phyloP scores from a whole-genome alignment of 257 asterid species.

The Thymus mandschuricus region DNA sequence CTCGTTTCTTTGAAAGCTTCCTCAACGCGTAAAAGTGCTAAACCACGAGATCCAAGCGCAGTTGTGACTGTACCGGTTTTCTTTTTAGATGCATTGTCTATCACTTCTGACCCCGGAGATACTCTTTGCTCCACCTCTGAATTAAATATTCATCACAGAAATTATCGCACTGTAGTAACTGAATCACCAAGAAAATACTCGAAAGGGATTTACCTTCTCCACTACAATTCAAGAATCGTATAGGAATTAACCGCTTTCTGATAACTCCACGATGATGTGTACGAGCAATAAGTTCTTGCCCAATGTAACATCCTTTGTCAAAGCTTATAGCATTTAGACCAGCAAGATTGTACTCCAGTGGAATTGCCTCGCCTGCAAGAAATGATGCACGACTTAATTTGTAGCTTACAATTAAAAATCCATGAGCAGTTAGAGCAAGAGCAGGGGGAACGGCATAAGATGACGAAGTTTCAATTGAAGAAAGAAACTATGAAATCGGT shows the following conservation, averaged over 20 bases:
- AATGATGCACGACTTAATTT: not conserved
- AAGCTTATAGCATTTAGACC: slow-evolving; percentile 89
- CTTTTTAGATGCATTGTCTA: slow-evolving; percentile 52
- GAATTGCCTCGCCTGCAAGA: slow-evolving; percentile 78
- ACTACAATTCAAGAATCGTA: slow-evolving; percentile 52
- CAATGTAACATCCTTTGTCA: slow-evolving; percentile 90
- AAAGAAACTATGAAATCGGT: not conserved
- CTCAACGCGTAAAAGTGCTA: slow-evolving; percentile 70
- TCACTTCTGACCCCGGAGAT: slow-evolving; percentile 64
- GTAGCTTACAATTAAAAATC: not conserved
- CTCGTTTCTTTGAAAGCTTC: slow-evolving; percentile 56
- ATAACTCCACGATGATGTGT: slow-evolving; percentile 89
- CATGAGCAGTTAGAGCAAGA: not conserved
- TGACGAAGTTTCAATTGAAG: not conserved
- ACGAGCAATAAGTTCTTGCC: slow-evolving; percentile 93
- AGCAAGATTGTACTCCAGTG: slow-evolving; percentile 84
- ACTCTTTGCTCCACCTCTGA: slow-evolving; percentile 67
- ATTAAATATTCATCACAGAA: not conserved
- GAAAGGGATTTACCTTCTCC: slow-evolving; percentile 56
- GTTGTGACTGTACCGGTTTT: slow-evolving; percentile 71
- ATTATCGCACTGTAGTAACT: not conserved
- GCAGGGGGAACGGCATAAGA: not conserved
- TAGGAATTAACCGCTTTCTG: slow-evolving; percentile 79
- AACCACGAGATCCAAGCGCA: slow-evolving; percentile 74
- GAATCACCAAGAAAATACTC: not conserved